Evolutionary conservation across 2,329 filamentous ascomycete species (phyloP).

Genomic region (Microdochium paspali): DNA sequence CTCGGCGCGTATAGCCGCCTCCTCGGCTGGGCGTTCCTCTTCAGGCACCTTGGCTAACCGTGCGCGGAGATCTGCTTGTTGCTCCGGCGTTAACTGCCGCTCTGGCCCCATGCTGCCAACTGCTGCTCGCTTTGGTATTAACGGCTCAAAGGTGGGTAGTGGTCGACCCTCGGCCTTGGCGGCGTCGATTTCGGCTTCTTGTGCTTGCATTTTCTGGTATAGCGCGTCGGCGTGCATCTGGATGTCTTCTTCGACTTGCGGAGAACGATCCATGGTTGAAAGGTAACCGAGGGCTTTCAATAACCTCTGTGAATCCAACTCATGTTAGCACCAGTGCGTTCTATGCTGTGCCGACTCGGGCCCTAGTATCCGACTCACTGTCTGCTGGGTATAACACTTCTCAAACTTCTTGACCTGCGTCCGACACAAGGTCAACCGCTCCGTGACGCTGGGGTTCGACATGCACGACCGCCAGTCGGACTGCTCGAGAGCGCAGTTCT

Average conservation of each 20-base stretch:
- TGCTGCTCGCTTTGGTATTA: slow-evolving; percentile 28
- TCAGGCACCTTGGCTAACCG: slow-evolving; percentile 48
- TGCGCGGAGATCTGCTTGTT: slow-evolving; percentile 42
- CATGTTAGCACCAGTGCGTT: not conserved
- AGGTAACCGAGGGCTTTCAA: slow-evolving; percentile 86
- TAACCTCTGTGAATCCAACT: slow-evolving; percentile 51
- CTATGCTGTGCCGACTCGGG: not conserved
- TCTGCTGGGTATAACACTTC: slow-evolving; percentile 82
- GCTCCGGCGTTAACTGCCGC: slow-evolving; percentile 29
- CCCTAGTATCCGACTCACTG: slow-evolving; percentile 35
- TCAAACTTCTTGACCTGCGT: slow-evolving; percentile 70
- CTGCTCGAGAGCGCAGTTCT: slow-evolving; percentile 89
- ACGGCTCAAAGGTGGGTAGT: slow-evolving; percentile 48
- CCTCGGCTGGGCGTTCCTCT: slow-evolving; percentile 51
- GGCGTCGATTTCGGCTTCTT: slow-evolving; percentile 66
- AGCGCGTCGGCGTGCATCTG: slow-evolving; percentile 93
- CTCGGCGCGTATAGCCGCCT: slow-evolving; percentile 55
- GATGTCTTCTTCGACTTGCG: slow-evolving; percentile 71
- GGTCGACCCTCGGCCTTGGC: slow-evolving; percentile 54
- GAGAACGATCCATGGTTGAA: slow-evolving; percentile 52
- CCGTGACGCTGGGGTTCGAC: slow-evolving; percentile 55
- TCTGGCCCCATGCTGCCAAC: slow-evolving; percentile 10
- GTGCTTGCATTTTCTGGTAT: slow-evolving; percentile 77
- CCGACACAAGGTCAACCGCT: slow-evolving; percentile 71
- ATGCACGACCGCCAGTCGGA: slow-evolving; percentile 78